Conservation (phyloP, 2,329 filamentous ascomycete species). For the Juglanconis sp. region DNA sequence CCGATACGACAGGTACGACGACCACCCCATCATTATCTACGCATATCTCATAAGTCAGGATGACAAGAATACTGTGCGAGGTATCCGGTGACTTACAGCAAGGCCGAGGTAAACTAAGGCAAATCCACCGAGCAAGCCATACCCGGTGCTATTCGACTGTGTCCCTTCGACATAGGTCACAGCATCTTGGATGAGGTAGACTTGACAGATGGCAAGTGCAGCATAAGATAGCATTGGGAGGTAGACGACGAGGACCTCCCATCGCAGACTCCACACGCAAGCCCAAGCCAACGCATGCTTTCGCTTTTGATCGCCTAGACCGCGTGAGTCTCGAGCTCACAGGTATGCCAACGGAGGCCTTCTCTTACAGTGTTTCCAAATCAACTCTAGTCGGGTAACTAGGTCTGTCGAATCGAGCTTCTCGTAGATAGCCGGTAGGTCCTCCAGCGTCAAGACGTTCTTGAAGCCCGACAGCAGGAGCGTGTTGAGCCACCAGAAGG, state of each 20-base stretch:
- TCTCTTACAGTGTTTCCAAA: conserved; percentile 24
- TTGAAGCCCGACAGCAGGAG: conserved; percentile 33
- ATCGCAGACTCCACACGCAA: conserved; percentile 1
- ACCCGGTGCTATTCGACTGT: conserved; percentile 1
- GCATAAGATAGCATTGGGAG: conserved; percentile 2
- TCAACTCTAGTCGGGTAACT: conserved; percentile 39
- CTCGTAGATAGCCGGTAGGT: conserved; percentile 18
- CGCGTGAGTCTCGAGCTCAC: neutral
- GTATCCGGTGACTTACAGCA: conserved; percentile 5
- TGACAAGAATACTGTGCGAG: no score
- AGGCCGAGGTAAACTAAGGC: conserved; percentile 21
- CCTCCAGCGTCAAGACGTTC: neutral
- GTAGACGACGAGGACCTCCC: neutral
- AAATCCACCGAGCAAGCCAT: conserved; percentile 14
- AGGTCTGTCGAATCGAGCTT: conserved; percentile 22
- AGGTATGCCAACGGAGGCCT: neutral
- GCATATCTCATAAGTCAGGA: neutral
- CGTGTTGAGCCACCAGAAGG: conserved; percentile 54
- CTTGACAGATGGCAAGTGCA: neutral
- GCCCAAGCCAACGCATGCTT: conserved; percentile 1
- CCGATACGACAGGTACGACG: conserved; percentile 20
- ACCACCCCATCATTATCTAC: conserved; percentile 8
- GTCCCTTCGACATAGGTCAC: neutral
- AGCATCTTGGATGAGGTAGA: conserved; percentile 6
- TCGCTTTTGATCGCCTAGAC: neutral